These are phyloP conservation scores for Mucor saturninus DNA, from an alignment of 371 early-diverging fungal genomes.

Conservation along the genomic window DNA sequence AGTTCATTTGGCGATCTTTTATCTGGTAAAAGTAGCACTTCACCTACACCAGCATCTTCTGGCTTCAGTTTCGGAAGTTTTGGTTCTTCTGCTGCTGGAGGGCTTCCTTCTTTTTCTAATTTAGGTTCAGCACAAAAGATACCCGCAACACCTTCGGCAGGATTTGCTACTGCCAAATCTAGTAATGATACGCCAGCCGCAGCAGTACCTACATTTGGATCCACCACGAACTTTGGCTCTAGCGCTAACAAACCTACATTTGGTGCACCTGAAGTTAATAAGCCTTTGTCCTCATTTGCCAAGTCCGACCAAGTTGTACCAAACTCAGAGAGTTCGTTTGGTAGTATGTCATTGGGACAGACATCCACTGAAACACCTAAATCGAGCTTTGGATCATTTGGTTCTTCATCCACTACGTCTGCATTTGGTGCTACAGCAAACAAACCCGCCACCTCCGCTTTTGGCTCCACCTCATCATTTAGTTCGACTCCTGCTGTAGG, in stretches of 20 bases:
- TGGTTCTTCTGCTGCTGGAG: neutral
- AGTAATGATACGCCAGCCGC: neutral
- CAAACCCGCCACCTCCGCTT: constrained; percentile 16
- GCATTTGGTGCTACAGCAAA: constrained; percentile 22
- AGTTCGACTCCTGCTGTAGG: constrained; percentile 21
- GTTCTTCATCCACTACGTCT: constrained; percentile 4
- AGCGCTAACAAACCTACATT: constrained; percentile 4
- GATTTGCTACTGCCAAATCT: constrained; percentile 26
- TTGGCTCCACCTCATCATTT: constrained; percentile 29
- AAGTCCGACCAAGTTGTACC: neutral
- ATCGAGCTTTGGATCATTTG: neutral
- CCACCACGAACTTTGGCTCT: constrained; percentile 1
- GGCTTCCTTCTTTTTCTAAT: constrained; percentile 11
- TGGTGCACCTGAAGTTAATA: constrained; percentile 16
- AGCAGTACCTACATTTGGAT: constrained; percentile 20
- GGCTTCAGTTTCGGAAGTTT: constrained; percentile 9
- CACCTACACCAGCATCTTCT: neutral
- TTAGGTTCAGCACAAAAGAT: constrained; percentile 20
- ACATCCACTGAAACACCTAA: neutral
- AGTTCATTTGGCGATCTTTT: constrained; percentile 23
- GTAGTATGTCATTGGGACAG: no score
- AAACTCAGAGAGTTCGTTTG: neutral
- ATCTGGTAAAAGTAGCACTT: constrained; percentile 14
- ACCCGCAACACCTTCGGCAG: constrained; percentile 20
- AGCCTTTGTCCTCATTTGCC: constrained; percentile 8